Conservation (phyloP, 495 filamentous ascomycete species). For the Aspergillus asperescens region DNA sequence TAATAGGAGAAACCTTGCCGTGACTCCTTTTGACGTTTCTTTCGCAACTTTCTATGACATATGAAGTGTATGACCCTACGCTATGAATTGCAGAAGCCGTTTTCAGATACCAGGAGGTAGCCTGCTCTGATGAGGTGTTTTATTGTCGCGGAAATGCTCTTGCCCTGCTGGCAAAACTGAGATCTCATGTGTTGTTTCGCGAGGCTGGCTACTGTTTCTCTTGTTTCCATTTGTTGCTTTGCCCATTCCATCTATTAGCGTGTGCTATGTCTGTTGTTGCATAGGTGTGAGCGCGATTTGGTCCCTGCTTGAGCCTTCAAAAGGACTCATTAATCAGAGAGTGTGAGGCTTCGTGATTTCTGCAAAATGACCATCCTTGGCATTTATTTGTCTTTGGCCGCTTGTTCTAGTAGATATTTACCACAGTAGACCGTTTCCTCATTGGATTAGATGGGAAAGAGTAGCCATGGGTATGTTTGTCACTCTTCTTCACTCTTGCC, state of each 20-base stretch:
- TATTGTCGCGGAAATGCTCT: background rate
- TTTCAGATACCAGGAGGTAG: background rate
- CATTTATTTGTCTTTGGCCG: background rate
- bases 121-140: background rate
- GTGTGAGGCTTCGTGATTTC: background rate
- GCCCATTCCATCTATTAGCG: background rate
- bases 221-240: background rate
- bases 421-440: too few species aligned
- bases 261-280: slow-evolving; percentile 3
- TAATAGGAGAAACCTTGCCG: background rate
- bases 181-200: background rate
- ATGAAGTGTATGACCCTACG: slow-evolving; percentile 1
- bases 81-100: background rate
- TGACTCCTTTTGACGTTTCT: background rate
- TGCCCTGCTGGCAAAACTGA: background rate
- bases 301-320: background rate
- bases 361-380: background rate
- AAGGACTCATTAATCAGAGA: background rate
- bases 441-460: too few species aligned
- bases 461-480: too few species aligned
- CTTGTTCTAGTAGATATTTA: background rate
- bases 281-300: slow-evolving; percentile 2
- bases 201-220: background rate
- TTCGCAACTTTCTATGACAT: background rate
- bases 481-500: background rate